Conservation (phyloP, 2,329 filamentous ascomycete species). For the Xylaria sp. region DNA sequence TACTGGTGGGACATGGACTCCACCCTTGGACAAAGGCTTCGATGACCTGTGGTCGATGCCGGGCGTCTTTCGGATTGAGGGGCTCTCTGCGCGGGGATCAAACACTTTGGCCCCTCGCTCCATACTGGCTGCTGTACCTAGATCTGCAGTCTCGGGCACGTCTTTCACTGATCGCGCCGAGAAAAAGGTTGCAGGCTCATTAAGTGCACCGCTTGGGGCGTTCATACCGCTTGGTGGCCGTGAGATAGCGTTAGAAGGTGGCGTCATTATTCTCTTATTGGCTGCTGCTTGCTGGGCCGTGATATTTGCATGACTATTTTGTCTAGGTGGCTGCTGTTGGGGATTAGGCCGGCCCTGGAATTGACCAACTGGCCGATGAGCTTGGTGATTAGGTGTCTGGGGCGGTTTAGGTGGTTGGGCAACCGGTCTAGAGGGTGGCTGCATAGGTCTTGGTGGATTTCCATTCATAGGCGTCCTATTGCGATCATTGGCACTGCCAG, state of each 20-base stretch:
- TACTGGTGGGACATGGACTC: slow-evolving; percentile 61
- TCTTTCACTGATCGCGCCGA: slow-evolving; percentile 71
- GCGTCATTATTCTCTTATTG: slow-evolving; percentile 44
- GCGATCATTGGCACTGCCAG: slow-evolving; percentile 41
- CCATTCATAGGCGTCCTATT: slow-evolving; percentile 46
- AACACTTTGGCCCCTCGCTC: slow-evolving; percentile 66
- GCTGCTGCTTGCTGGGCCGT: slow-evolving; percentile 43
- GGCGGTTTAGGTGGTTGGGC: slow-evolving; percentile 50
- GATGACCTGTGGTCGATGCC: slow-evolving; percentile 85
- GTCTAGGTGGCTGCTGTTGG: slow-evolving; percentile 39
- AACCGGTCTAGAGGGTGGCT: slow-evolving; percentile 51
- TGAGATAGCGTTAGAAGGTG: slow-evolving; percentile 47
- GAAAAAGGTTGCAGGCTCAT: slow-evolving; percentile 70
- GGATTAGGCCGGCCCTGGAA: slow-evolving; percentile 43
- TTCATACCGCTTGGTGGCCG: slow-evolving; percentile 40
- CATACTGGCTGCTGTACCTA: slow-evolving; percentile 55
- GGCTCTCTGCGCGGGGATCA: slow-evolving; percentile 79
- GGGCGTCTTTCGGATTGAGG: slow-evolving; percentile 88
- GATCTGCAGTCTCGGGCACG: slow-evolving; percentile 60
- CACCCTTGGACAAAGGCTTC: slow-evolving; percentile 72
- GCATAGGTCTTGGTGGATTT: slow-evolving; percentile 47
- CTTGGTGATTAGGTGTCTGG: slow-evolving; percentile 51
- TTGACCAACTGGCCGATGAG: slow-evolving; percentile 41
- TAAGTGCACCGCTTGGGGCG: slow-evolving; percentile 39
- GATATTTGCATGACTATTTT: slow-evolving; percentile 38